These are phyloP conservation scores for Marvania coccoides DNA, from an alignment of 139 green algal genomes.

Conservation along the genomic window DNA sequence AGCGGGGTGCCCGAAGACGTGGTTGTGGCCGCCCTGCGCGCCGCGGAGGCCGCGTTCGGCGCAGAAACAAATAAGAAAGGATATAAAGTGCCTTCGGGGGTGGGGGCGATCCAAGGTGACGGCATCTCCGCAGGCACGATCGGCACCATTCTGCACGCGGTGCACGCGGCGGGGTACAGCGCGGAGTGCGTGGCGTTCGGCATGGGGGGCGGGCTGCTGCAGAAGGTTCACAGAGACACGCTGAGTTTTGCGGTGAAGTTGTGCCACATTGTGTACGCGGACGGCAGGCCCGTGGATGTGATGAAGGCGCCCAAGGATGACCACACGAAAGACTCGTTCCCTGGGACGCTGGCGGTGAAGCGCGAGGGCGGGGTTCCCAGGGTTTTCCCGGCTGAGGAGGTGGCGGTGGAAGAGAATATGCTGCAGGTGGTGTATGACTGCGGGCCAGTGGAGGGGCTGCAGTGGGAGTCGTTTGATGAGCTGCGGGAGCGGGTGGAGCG, in stretches of 20 bases:
- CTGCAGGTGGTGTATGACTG: constrained; percentile 64
- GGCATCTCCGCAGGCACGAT: constrained; percentile 63
- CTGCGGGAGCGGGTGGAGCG: constrained; percentile 41
- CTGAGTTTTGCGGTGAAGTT: constrained; percentile 92
- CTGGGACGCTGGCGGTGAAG: constrained; percentile 71
- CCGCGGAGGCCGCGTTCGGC: constrained; percentile 46
- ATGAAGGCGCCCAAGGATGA: constrained; percentile 77
- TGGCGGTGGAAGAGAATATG: constrained; percentile 67
- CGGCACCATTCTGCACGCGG: constrained; percentile 49
- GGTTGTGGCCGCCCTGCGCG: constrained; percentile 53
- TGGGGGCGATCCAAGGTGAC: constrained; percentile 83
- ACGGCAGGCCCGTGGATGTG: constrained; percentile 55
- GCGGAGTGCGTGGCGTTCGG: constrained; percentile 75
- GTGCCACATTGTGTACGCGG: constrained; percentile 67
- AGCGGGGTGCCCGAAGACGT: constrained; percentile 75
- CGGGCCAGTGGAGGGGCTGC: constrained; percentile 38
- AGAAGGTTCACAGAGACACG: constrained; percentile 84
- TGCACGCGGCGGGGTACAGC: constrained; percentile 60
- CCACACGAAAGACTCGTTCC: constrained; percentile 62
- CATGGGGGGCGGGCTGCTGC: constrained; percentile 89
- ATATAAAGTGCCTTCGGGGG: constrained; percentile 64
- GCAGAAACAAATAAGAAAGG: constrained; percentile 61
- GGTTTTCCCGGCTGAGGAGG: constrained; percentile 58
- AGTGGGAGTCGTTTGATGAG: constrained; percentile 65
- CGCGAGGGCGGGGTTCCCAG: constrained; percentile 65